phyloP scores from a whole-genome alignment of 163 green algal species.

The Scenedesmus sp. region DNA sequence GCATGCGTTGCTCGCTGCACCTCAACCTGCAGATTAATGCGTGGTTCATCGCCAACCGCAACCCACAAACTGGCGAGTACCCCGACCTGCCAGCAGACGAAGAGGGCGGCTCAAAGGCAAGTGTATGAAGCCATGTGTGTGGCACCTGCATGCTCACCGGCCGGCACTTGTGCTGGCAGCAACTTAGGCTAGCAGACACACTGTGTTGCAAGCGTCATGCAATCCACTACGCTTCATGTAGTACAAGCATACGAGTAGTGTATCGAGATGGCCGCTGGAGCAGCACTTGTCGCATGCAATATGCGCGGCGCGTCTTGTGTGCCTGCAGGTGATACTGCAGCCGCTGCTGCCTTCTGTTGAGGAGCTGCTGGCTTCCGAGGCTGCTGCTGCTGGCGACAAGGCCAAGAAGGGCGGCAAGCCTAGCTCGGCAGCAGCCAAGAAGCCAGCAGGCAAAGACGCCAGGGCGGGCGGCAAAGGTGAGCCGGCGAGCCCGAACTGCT shows the following conservation, averaged over 20 bases:
- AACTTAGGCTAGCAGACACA: not conserved
- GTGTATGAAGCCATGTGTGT: not conserved
- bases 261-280: too few relatives aligned
- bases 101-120: constrained; percentile 78
- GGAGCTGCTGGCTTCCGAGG: constrained; percentile 60
- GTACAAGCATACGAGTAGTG: too few relatives aligned
- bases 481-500: not conserved
- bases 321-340: constrained; percentile 75
- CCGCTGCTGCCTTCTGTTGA: constrained; percentile 72
- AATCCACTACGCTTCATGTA: too few relatives aligned
- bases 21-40: constrained; percentile 78
- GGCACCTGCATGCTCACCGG: not conserved
- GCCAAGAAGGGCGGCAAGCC: constrained; percentile 45
- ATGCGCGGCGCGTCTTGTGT: not conserved
- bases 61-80: constrained; percentile 86
- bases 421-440: not conserved
- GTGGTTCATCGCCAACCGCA: constrained; percentile 91
- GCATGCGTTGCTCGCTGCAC: not conserved
- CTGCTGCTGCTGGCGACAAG: constrained; percentile 57
- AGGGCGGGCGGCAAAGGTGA: constrained; percentile 53
- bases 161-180: not conserved
- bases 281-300: not conserved
- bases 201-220: too few relatives aligned
- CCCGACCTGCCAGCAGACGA: constrained; percentile 85
- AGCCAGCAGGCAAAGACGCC: constrained; percentile 53